Conservation (phyloP, 306 rosid species). For the Vigna radiata region DNA sequence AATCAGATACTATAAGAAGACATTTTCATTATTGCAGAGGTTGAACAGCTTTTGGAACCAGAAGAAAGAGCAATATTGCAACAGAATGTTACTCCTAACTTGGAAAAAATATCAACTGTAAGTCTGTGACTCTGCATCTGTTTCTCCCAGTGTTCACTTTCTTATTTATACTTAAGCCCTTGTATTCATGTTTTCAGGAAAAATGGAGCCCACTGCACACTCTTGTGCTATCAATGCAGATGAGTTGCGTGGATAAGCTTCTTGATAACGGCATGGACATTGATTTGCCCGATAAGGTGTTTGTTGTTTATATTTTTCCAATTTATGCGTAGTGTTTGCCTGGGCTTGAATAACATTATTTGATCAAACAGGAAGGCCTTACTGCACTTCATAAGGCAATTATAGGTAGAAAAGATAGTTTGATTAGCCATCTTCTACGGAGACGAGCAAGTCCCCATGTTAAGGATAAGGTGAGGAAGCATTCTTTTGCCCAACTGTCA, state of each 20-base stretch:
- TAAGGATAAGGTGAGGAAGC: conserved; percentile 71
- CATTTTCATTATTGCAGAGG: conserved; percentile 65
- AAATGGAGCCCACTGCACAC: conserved; percentile 89
- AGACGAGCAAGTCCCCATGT: conserved; percentile 91
- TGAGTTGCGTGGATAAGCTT: conserved; percentile 70
- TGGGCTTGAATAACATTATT: conserved; percentile 38
- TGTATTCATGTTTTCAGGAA: conserved; percentile 53
- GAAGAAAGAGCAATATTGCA: conserved; percentile 79
- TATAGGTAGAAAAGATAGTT: conserved; percentile 81
- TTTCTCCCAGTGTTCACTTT: conserved; percentile 34
- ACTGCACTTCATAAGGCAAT: conserved; percentile 93
- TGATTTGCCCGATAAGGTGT: conserved; percentile 64
- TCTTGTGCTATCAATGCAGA: conserved; percentile 75
- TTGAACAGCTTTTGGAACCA: conserved; percentile 83
- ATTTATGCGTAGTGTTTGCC: conserved; percentile 26
- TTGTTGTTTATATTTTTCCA: conserved; percentile 32
- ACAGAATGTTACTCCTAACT: conserved; percentile 65
- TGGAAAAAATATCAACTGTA: conserved; percentile 80
- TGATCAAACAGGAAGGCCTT: conserved; percentile 77
- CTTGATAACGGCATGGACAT: conserved; percentile 73
- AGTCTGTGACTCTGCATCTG: conserved; percentile 40
- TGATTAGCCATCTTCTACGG: conserved; percentile 87
- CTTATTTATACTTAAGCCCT: conserved; percentile 24
- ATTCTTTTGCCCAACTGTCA: conserved; percentile 22
- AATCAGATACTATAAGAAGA: conserved; percentile 4